Percentiles rank a stretch among this genome's conserved stretches.
Evolutionary conservation across 805 yeast genomes (phyloP).

Genomic region (Cyberlindnera americana): DNA sequence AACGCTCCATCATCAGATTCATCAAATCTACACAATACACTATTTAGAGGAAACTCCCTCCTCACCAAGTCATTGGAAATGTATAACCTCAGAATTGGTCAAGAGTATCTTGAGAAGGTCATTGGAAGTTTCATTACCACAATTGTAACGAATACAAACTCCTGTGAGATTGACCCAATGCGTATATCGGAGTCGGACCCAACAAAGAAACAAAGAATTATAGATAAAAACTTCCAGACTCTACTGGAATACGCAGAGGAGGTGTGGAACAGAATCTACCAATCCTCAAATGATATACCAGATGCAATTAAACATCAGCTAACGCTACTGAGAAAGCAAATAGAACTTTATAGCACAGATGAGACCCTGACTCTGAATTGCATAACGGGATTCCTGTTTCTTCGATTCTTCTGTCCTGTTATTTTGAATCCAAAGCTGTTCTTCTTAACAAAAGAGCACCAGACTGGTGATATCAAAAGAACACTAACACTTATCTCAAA

Average conservation of each 20-base stretch:
- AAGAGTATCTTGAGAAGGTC: slow-evolving; percentile 68
- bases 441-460: slow-evolving; percentile 65
- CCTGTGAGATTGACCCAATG: slow-evolving; percentile 79
- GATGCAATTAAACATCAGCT: slow-evolving; percentile 59
- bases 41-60: slow-evolving; percentile 83
- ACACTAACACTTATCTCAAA: slow-evolving; percentile 82
- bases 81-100: slow-evolving; percentile 73
- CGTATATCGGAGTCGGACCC: slow-evolving; percentile 39
- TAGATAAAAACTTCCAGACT: slow-evolving; percentile 46
- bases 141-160: slow-evolving; percentile 45
- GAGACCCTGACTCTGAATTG: slow-evolving; percentile 57
- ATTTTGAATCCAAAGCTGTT: slow-evolving; percentile 85
- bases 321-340: slow-evolving; percentile 55
- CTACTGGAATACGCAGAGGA: slow-evolving; percentile 49
- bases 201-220: slow-evolving; percentile 35
- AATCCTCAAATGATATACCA: slow-evolving; percentile 75
- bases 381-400: slow-evolving; percentile 76
- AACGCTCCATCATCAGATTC: slow-evolving; percentile 5
- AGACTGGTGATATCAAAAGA: slow-evolving; percentile 67
- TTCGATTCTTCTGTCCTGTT: slow-evolving; percentile 88
- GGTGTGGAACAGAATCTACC: slow-evolving; percentile 64
- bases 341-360: slow-evolving; percentile 60
- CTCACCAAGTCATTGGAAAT: slow-evolving; percentile 78
- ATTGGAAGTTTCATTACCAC: slow-evolving; percentile 65
- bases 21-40: slow-evolving; percentile 49